Conservation (phyloP, 2,329 filamentous ascomycete genomes). For the Nemania bipapillata region DNA sequence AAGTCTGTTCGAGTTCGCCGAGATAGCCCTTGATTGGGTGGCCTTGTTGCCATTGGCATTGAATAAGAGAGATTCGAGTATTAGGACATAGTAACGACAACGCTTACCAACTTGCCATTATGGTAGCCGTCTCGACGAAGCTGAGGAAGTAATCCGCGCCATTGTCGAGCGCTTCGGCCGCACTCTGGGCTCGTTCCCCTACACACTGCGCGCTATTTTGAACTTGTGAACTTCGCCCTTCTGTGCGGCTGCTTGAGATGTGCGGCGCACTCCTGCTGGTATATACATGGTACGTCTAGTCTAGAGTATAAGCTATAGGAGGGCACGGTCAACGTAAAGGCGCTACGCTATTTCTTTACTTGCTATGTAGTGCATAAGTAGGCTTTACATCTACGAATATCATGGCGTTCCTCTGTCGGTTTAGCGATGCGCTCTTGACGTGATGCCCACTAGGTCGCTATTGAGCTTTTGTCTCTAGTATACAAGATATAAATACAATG, state of each 20-base stretch:
- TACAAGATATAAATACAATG: too few species aligned
- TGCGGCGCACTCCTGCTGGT: too few species aligned
- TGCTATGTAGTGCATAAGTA: too few species aligned
- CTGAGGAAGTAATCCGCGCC: conserved; percentile 22
- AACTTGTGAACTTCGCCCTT: conserved; percentile 22
- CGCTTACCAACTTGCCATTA: conserved; percentile 16
- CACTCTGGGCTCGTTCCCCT: conserved; percentile 12
- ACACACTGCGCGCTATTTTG: conserved; percentile 20
- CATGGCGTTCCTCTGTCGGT: too few species aligned
- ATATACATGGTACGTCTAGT: too few species aligned
- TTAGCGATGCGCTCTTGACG: too few species aligned
- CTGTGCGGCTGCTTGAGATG: conserved; percentile 15
- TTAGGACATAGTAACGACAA: conserved; percentile 5
- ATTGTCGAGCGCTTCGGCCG: conserved; percentile 19
- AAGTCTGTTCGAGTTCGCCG: conserved; percentile 7
- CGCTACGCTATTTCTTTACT: too few species aligned
- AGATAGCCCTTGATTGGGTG: conserved; percentile 6
- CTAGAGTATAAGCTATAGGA: too few species aligned
- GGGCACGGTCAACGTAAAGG: too few species aligned
- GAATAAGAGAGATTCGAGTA: conserved; percentile 25
- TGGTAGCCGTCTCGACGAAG: conserved; percentile 15
- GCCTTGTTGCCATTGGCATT: conserved; percentile 2
- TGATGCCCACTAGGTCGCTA: too few species aligned
- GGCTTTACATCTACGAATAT: too few species aligned
- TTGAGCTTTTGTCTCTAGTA: too few species aligned